Evolutionary conservation across 1,139 yeast genomes (phyloP), one percentile per base, ranked within the genome.

Genomic region (Yamadazyma aaseri): DNA sequence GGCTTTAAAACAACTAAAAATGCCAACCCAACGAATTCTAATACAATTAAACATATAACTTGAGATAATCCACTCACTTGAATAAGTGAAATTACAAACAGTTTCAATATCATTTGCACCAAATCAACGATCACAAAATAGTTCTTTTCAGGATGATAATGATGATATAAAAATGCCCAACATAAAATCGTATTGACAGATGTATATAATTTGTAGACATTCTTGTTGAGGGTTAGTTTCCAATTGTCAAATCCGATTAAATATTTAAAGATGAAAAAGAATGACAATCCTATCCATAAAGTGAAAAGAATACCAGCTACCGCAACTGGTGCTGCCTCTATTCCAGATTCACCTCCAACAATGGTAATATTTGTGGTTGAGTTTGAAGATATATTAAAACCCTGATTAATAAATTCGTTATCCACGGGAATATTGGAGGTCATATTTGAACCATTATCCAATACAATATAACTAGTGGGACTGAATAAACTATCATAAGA

Each of bases 131-230:
- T 46, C 6, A 66, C 63, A 44, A 55, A 76, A 36, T 52, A 56
- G 1, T 71, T 62, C 38, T 60, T 56, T 17, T 60, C 53, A 2
- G 81, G 79, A 17, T 63, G 61, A 46, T 67, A 72, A 20, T 60
- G 59, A 39, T 65, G 63, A 48, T 75, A 76, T 17, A 63, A 50
- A 31, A 59, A 59, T 3, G 72, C 65, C 79, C 80, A 76, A 2
- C 65, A 40, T 35, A 74, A 56, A 30, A 76, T 65, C 3, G 67
- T 56, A 38, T 60, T 67, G 35, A 73, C 59, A 2, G 78, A 73
- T 2, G 78, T 67, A 46, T 75, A 76, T 4, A 76, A 47, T 39
- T 56, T 56, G 7, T 59, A 44, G n/a, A 63, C 49, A 11, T 54
- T 56, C n/a, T 49, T 45, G 35, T 44, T 62, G 16, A 40, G 36